Evolutionary conservation across 352 stramenopile species (phyloP), one percentile per base, ranked within the genome.

Genomic region (Discostella stelligera): DNA sequence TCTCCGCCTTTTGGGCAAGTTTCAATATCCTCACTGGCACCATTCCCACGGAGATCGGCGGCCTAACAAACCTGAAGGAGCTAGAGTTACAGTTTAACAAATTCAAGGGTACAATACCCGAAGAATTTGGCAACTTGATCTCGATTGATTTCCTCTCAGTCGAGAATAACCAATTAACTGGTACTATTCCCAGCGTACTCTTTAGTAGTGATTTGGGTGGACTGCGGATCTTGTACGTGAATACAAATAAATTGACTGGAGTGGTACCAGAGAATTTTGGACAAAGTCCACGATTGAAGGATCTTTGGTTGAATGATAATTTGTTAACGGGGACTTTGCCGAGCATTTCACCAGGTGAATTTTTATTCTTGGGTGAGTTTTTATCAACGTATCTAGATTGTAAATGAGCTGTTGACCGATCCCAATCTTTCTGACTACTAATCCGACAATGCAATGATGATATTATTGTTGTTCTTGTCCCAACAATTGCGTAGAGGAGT

Each of bases 211-310:
- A 62, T 27, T 52, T 82, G 6, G 18, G 8, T 9, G 61, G 32
- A 20, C 60, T 85, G 46, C 58, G 66, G 50, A 76, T 80, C 49
- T 64, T 93, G 18, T 89, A 88, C 61, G 13, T 93, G 25, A 79
- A 86, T 68, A 74, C 77, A 55, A 93, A 91, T 71, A 13, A 78
- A 21, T 63, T 93, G 6, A 85, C 65, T 39, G 83, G 85, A 16
- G 74, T 66, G 7, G 76, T 93, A 60, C 88, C 88, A 52, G 1
- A 76, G 9, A 86, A 89, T 61, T 69, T 72, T 66, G 66, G 65
- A 13, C 41, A 65, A 20, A 46, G 50, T 66, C 49, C 50, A 10
- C 74, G 58, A 18, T 66, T 86, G 66, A 72, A 71, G 41, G 74
- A 82, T 66, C 56, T 86, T 20, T 80, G 70, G 79, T 13, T 86